Conservation (phyloP, 2,329 filamentous ascomycete species). For the Davidsoniella virescens region DNA sequence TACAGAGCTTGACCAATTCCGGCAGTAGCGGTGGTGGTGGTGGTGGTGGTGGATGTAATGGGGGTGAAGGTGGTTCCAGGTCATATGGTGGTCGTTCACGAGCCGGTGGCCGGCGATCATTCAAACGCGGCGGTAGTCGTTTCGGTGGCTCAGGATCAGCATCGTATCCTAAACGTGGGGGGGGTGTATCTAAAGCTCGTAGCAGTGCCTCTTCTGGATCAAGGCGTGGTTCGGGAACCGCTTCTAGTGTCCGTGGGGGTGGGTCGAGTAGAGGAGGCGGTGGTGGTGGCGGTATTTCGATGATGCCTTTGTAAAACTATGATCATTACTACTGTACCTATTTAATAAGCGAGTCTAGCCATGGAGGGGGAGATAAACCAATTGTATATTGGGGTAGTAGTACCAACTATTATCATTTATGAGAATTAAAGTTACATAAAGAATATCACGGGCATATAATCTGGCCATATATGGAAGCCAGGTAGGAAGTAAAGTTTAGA, state of each 20-base stretch:
- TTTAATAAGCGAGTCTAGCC: background rate
- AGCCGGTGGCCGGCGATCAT: background rate
- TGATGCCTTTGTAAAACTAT: slow-evolving; percentile 10
- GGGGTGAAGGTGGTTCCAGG: background rate
- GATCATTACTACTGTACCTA: background rate
- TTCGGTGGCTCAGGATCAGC: background rate
- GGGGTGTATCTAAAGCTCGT: background rate
- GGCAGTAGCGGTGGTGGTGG: background rate
- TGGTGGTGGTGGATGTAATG: background rate
- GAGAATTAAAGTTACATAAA: no score
- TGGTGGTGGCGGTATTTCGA: slow-evolving; percentile 6
- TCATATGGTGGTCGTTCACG: background rate
- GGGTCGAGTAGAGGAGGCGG: background rate
- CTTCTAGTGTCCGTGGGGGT: background rate
- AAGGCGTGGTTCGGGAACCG: slow-evolving; percentile 12
- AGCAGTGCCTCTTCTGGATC: background rate
- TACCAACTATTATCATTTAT: background rate
- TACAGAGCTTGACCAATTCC: slow-evolving; percentile 1
- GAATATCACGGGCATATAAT: no score
- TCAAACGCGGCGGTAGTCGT: background rate
- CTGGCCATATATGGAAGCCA: no score
- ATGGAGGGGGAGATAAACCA: background rate
- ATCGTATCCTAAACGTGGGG: background rate
- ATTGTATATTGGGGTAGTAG: background rate
- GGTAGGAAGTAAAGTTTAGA: no score